Base-by-base conservation (phyloP, 1,284 basidiomycete genomes). In the Leccinum insolens region DNA sequence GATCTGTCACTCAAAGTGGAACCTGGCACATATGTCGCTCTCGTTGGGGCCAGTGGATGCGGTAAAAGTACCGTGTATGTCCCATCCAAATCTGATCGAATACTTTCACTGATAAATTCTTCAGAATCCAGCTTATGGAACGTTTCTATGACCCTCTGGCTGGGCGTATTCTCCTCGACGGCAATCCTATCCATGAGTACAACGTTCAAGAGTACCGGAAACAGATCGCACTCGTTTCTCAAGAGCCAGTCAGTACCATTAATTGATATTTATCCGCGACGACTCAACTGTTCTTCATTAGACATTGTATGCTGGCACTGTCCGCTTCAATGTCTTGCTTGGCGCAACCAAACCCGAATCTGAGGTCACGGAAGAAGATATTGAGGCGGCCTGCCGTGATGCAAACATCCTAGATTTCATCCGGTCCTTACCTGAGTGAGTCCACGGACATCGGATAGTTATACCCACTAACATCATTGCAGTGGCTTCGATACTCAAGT, bases 331-430 rank as follows among this genome's bases (percentile, higher is more conserved):
- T 79, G 88, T 98, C 74, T 79, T 95, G 4, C 86, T 98, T 14
- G 96, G 96, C 41, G 94, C 95, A 22, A 89, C 86, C 74, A 95
- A 95, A 78, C 94, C 95, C 2, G 79, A 82, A 60, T 86, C 87
- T 1, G 88, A 97, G 75, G 93, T 99, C 15, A 95, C 95, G 0
- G 91, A 98, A 72, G 89, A 93, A 71, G 95, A 98, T 77, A 84
- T 99, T 57, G 90, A 95, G 74, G 81, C 84, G n/a, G 96, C 89
- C 3, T 98, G 95, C 80, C 88, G 89, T 64, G 87, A 92, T 73
- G 96, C 93, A 70, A 96, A 94, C 80, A 96, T 98, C 71, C 83
- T 96, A 68, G 95, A 98, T 71, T 98, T 99, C 82, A 92, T 98
- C 77, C 80, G 87, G 73, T 90, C 89, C 0, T 82, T 99, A 6